phyloP scores from a whole-genome alignment of 305 asterid genomes.

The Fraxinus greggii region DNA sequence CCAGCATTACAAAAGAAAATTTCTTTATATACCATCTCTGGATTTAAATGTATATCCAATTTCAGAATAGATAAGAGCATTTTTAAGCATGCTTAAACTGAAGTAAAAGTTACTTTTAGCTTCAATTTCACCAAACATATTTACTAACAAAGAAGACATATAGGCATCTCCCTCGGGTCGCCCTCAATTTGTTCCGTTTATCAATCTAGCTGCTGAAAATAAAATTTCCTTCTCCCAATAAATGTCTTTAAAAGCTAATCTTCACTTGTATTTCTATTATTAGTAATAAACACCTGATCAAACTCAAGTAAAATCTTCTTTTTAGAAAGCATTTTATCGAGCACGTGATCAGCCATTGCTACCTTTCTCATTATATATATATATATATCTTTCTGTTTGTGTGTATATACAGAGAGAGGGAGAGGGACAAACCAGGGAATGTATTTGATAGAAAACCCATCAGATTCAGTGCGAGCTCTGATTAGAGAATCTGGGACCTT shows the following conservation, averaged over 20 bases:
- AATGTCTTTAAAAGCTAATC: background rate
- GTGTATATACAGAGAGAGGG: background rate
- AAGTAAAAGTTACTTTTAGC: no score
- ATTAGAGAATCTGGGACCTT: slow-evolving; percentile 75
- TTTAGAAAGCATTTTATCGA: background rate
- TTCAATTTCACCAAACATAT: no score
- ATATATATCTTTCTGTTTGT: background rate
- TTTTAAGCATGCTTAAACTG: no score
- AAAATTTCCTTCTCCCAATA: background rate
- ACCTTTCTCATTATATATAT: background rate
- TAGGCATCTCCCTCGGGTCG: background rate
- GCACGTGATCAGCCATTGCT: background rate
- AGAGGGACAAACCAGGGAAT: slow-evolving; percentile 55
- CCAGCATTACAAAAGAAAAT: no score
- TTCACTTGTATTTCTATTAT: background rate
- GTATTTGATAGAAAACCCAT: slow-evolving; percentile 54
- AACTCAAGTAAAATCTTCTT: background rate
- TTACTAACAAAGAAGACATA: background rate
- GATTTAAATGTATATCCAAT: no score
- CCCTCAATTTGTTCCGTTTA: background rate
- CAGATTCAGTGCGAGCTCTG: slow-evolving; percentile 42
- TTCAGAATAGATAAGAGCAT: no score
- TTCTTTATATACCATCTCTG: background rate
- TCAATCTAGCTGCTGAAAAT: background rate
- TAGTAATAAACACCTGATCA: background rate